These are phyloP conservation scores for Pholiota microspora DNA, from an alignment of 768 basidiomycete genomes.

Conservation along the genomic window DNA sequence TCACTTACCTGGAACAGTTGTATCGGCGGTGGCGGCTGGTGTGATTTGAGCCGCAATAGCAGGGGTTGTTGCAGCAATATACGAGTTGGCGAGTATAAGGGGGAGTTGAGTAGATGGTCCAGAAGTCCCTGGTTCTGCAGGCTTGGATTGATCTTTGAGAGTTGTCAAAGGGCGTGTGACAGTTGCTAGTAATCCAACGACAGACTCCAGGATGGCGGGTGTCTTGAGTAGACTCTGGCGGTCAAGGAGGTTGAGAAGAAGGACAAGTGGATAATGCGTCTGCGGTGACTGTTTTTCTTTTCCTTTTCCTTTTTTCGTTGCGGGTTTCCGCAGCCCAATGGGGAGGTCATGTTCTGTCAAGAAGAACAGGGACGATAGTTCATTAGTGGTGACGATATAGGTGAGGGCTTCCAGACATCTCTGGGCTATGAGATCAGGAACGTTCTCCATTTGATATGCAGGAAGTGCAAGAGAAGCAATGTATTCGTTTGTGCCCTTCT, in stretches of 20 bases:
- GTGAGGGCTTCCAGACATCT: slow-evolving; percentile 90
- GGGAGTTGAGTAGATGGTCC: neutral
- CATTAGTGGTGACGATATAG: slow-evolving; percentile 84
- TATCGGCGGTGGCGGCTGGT: neutral
- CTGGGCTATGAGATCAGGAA: slow-evolving; percentile 92
- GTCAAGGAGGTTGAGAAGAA: slow-evolving; percentile 85
- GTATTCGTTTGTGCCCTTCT: slow-evolving; percentile 57
- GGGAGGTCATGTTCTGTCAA: slow-evolving; percentile 92
- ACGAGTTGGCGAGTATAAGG: neutral
- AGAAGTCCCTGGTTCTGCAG: slow-evolving; percentile 4
- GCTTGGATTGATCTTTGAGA: slow-evolving; percentile 51
- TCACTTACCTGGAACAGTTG: slow-evolving; percentile 11
- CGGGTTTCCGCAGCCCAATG: slow-evolving; percentile 64
- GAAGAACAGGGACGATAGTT: slow-evolving; percentile 88
- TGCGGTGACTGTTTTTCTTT: slow-evolving; percentile 85
- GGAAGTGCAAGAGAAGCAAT: slow-evolving; percentile 47
- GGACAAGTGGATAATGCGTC: slow-evolving; percentile 88
- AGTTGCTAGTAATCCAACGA: slow-evolving; percentile 83
- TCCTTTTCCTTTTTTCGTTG: slow-evolving; percentile 88
- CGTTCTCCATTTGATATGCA: slow-evolving; percentile 67
- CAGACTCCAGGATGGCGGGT: slow-evolving; percentile 88
- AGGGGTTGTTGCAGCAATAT: neutral
- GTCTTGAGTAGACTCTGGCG: slow-evolving; percentile 83
- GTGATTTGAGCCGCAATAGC: neutral
- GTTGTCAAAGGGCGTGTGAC: slow-evolving; percentile 82